A percentile compares a stretch with the other conserved stretches of the same genome.
phyloP scores from a whole-genome alignment of 768 basidiomycete species.

The Trametes cingulata region DNA sequence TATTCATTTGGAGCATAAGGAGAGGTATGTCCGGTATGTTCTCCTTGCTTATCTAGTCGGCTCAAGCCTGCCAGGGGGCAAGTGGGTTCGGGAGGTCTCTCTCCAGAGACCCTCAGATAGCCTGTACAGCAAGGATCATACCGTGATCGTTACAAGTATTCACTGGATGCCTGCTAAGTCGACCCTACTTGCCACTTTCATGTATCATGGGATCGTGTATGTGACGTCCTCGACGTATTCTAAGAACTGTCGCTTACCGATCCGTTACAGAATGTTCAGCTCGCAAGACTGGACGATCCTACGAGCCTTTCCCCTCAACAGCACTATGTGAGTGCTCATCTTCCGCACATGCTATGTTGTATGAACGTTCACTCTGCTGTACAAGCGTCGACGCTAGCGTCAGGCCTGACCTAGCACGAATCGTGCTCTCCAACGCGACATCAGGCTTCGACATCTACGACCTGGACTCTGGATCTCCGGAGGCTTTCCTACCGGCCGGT shows the following conservation, averaged over 20 bases:
- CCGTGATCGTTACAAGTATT: not conserved
- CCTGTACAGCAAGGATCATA: not conserved
- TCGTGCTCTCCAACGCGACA: not conserved
- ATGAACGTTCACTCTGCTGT: too few relatives aligned
- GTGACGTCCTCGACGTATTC: too few relatives aligned
- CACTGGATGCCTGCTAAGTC: constrained; percentile 1
- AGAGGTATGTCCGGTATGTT: not conserved
- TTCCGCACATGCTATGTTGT: too few relatives aligned
- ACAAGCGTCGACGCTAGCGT: not conserved
- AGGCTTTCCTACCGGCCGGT: not conserved
- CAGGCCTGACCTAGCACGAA: not conserved
- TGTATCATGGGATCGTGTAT: not conserved
- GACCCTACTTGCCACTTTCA: not conserved
- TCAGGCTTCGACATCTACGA: constrained; percentile 1
- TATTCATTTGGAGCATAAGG: not conserved
- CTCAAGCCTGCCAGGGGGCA: not conserved
- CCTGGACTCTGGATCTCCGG: not conserved
- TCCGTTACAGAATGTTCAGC: not conserved
- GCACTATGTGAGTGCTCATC: not conserved
- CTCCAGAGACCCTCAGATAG: not conserved
- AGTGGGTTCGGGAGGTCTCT: not conserved
- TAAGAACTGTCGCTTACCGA: not conserved
- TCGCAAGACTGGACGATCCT: not conserved
- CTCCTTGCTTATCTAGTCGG: not conserved
- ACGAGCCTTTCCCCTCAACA: not conserved